A percentile compares a stretch with the other conserved stretches of the same genome.
Evolutionary conservation across 805 yeast genomes (phyloP).

Genomic region (Lipomyces mesembrius): DNA sequence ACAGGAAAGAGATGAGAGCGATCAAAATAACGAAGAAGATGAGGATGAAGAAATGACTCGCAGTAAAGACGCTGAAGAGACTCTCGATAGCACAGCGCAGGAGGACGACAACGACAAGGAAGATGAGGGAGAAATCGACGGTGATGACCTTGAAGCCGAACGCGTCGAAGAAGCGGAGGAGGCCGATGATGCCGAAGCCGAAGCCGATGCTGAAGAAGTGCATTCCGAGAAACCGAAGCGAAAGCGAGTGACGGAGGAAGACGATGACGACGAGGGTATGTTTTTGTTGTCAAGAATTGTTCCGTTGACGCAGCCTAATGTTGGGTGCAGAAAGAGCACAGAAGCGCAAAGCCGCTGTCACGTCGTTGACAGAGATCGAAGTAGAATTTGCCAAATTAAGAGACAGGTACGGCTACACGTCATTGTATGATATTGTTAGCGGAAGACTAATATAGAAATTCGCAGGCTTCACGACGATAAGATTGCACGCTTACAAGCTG

Average conservation of each 20-base stretch:
- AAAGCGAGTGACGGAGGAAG: slow-evolving; percentile 18
- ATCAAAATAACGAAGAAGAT: slow-evolving; percentile 17
- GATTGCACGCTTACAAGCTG: slow-evolving; percentile 74
- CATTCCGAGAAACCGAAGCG: slow-evolving; percentile 21
- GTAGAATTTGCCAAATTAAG: slow-evolving; percentile 82
- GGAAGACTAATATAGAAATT: not conserved
- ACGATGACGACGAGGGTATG: slow-evolving; percentile 30
- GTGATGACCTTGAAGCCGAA: slow-evolving; percentile 32
- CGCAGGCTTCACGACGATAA: slow-evolving; percentile 75
- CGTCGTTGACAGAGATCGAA: slow-evolving; percentile 78
- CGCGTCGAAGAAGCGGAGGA: slow-evolving; percentile 38
- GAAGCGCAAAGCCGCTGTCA: slow-evolving; percentile 65
- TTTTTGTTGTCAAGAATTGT: slow-evolving; percentile 10
- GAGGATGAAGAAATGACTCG: slow-evolving; percentile 31
- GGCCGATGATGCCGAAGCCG: slow-evolving; percentile 35
- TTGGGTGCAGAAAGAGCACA: slow-evolving; percentile 45
- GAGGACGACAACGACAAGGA: slow-evolving; percentile 38
- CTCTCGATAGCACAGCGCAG: not conserved
- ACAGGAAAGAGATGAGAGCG: not conserved
- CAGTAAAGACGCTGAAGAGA: slow-evolving; percentile 37
- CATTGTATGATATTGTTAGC: not conserved
- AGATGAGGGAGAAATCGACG: slow-evolving; percentile 33
- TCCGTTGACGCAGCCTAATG: not conserved
- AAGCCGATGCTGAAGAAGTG: slow-evolving; percentile 34
- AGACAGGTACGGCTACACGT: slow-evolving; percentile 52